These are phyloP conservation scores for Haematococcus lacustris DNA, from an alignment of 139 green algal genomes.

Conservation along the genomic window DNA sequence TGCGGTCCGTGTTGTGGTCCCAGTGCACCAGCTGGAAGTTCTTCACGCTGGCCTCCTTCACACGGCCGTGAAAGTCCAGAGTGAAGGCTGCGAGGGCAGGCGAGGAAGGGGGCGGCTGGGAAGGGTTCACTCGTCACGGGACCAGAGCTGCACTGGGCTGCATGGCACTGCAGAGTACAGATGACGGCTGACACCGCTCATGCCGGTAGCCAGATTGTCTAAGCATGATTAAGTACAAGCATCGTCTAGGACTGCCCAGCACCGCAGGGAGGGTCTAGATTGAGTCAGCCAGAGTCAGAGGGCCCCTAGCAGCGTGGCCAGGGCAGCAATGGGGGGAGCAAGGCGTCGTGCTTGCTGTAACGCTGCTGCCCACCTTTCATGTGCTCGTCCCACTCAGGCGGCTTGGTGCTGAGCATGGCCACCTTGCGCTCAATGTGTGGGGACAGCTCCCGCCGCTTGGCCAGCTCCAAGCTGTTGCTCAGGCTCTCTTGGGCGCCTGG, in stretches of 20 bases:
- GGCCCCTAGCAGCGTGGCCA: background rate
- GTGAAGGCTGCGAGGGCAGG: conserved; percentile 62
- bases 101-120: background rate
- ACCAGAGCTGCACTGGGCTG: background rate
- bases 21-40: conserved; percentile 91
- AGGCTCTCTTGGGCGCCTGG: too few relatives aligned
- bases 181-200: background rate
- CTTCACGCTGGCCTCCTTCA: conserved; percentile 83
- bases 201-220: too few relatives aligned
- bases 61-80: conserved; percentile 91
- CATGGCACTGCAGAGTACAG: background rate
- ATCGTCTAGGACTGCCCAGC: background rate
- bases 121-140: background rate
- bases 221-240: too few relatives aligned
- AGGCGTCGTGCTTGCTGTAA: background rate
- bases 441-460: conserved; percentile 24
- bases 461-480: conserved; percentile 25
- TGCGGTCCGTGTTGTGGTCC: conserved; percentile 52
- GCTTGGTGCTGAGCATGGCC: conserved; percentile 32
- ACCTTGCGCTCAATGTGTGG: conserved; percentile 32
- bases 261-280: background rate
- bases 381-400: conserved; percentile 30
- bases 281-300: background rate
- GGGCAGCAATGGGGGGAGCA: background rate
- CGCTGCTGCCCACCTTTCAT: conserved; percentile 19